phyloP scores from a whole-genome alignment of 2,329 filamentous ascomycete genomes.

The Penicillium rolfsii region DNA sequence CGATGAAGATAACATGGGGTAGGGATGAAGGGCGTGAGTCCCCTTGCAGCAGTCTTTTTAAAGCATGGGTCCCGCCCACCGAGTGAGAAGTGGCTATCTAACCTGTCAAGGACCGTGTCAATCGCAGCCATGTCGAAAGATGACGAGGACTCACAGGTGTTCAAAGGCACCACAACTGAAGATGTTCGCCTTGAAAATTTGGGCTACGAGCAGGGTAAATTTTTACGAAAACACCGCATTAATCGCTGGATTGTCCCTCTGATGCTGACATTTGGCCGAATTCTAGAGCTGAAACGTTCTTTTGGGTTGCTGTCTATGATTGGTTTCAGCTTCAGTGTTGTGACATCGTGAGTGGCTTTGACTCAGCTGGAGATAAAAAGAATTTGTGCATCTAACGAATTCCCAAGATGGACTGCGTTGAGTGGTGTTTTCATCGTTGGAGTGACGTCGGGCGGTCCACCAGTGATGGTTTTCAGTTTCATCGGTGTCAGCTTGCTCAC shows the following conservation, averaged over 20 bases:
- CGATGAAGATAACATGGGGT: constrained; percentile 14
- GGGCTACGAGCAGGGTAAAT: constrained; percentile 46
- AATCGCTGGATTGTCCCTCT: background rate
- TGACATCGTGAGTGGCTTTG: constrained; percentile 51
- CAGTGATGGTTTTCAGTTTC: constrained; percentile 64
- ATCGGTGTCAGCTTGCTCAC: constrained; percentile 56
- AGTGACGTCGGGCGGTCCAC: constrained; percentile 59
- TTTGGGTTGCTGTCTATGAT: constrained; percentile 62
- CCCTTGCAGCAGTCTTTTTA: constrained; percentile 6
- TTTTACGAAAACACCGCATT: no score
- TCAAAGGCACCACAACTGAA: constrained; percentile 31
- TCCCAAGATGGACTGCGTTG: constrained; percentile 57
- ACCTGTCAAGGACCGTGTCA: background rate
- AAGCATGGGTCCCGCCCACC: background rate
- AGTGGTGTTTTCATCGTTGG: constrained; percentile 61
- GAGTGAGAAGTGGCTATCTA: background rate
- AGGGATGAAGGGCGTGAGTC: background rate
- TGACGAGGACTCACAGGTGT: constrained; percentile 34
- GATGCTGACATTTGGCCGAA: background rate
- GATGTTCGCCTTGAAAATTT: constrained; percentile 44
- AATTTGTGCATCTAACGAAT: constrained; percentile 4
- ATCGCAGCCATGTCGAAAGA: constrained; percentile 24
- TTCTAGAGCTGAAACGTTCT: constrained; percentile 58
- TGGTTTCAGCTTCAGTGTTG: constrained; percentile 62
- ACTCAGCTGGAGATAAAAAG: background rate